phyloP scores from a whole-genome alignment of 164 flowering plant species.

The Macadamia tetraphylla region DNA sequence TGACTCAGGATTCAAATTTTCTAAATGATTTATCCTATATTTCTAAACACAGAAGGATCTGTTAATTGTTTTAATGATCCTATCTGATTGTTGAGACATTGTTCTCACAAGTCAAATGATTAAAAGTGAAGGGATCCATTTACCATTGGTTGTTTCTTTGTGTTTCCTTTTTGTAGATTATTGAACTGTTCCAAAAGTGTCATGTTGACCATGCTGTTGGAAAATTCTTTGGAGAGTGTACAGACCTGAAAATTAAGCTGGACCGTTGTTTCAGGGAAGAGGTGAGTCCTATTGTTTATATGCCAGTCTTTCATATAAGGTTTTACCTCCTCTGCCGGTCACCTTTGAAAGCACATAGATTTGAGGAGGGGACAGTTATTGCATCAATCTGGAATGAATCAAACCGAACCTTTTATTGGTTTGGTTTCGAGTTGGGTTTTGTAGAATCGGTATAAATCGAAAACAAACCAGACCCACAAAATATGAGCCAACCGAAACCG shows the following conservation, averaged over 20 bases:
- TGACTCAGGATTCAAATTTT: no score
- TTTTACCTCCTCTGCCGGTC: neutral
- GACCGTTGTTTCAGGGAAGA: slow-evolving; percentile 86
- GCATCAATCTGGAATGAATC: no score
- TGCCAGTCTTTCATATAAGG: neutral
- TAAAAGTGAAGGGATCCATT: neutral
- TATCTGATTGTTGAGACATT: neutral
- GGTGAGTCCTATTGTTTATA: slow-evolving; percentile 31
- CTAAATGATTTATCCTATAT: no score
- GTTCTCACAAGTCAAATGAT: no score
- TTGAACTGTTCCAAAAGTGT: slow-evolving; percentile 83
- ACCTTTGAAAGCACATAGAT: no score
- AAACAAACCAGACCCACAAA: no score
- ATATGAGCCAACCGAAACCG: no score
- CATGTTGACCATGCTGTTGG: slow-evolving; percentile 78
- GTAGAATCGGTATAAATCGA: no score
- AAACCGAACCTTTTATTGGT: no score
- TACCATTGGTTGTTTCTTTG: neutral
- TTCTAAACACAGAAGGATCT: no score
- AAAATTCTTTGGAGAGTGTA: slow-evolving; percentile 84
- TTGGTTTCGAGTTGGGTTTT: no score
- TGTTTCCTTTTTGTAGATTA: slow-evolving; percentile 45
- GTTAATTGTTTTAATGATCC: neutral
- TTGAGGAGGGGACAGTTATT: no score
- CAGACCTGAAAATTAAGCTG: slow-evolving; percentile 83